phyloP scores from a whole-genome alignment of 1,284 basidiomycete genomes.

The Cutaneotrichosporon cavernicola region DNA sequence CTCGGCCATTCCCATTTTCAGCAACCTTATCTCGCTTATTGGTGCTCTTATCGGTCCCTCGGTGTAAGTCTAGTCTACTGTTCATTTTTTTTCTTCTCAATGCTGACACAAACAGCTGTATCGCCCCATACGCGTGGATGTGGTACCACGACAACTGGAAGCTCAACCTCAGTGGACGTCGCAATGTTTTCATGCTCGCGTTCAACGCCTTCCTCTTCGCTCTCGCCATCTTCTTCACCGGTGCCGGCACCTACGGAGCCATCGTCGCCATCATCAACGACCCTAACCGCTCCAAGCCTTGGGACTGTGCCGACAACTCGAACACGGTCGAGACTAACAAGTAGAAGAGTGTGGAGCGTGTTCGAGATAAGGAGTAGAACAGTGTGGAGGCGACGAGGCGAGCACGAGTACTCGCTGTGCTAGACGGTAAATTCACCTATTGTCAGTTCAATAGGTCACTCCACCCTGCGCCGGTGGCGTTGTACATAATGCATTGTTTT shows the following conservation, averaged over 20 bases:
- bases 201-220: slow-evolving; percentile 26
- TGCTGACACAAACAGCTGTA: slow-evolving; percentile 9
- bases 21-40: slow-evolving; percentile 32
- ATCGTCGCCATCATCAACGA: slow-evolving; percentile 34
- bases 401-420: background rate
- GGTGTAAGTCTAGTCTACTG: slow-evolving; percentile 5
- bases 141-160: slow-evolving; percentile 39
- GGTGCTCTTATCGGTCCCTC: slow-evolving; percentile 32
- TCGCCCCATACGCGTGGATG: slow-evolving; percentile 32
- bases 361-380: no score
- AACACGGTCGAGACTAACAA: slow-evolving; percentile 18
- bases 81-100: background rate
- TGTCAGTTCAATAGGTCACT: background rate
- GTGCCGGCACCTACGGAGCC: slow-evolving; percentile 40
- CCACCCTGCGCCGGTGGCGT: background rate
- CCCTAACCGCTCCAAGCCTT: slow-evolving; percentile 31
- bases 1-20: slow-evolving; percentile 30
- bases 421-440: background rate
- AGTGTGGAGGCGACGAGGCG: background rate
- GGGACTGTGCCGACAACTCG: slow-evolving; percentile 44
- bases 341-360: background rate
- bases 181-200: background rate
- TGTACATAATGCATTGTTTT: slow-evolving; percentile 10
- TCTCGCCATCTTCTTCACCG: slow-evolving; percentile 33
- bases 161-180: slow-evolving; percentile 8